Percentiles rank a stretch among this genome's conserved stretches.
Conservation (phyloP, 257 asterid genomes). For the Rubia yunnanensis region DNA sequence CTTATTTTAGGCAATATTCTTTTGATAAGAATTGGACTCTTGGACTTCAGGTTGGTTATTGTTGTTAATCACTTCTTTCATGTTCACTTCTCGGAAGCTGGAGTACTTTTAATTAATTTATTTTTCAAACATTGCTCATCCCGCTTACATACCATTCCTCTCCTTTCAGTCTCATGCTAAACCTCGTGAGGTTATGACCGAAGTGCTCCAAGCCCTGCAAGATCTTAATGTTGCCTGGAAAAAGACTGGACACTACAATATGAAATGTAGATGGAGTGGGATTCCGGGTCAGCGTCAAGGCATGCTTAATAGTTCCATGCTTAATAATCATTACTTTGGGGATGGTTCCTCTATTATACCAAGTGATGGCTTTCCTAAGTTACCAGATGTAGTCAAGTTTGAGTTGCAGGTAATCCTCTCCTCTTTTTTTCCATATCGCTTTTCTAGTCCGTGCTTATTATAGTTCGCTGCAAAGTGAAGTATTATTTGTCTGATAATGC, state of each 20-base stretch:
- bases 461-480: not conserved
- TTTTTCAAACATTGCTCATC: not conserved
- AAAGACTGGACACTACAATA: slow-evolving; percentile 80
- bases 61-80: not conserved
- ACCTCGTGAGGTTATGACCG: slow-evolving; percentile 93
- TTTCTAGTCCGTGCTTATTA: not conserved
- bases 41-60: slow-evolving; percentile 77
- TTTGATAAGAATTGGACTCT: slow-evolving; percentile 88
- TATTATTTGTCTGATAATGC: not conserved
- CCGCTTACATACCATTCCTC: not conserved
- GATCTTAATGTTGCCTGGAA: slow-evolving; percentile 76
- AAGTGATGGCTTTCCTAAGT: slow-evolving; percentile 33
- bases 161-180: slow-evolving; percentile 67
- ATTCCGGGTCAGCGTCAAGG: slow-evolving; percentile 35
- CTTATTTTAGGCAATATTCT: slow-evolving; percentile 53
- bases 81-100: not conserved
- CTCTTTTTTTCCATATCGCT: not conserved
- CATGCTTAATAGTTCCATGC: slow-evolving; percentile 34
- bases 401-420: slow-evolving; percentile 68
- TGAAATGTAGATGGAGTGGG: slow-evolving; percentile 80
- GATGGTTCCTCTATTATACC: slow-evolving; percentile 52
- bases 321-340: slow-evolving; percentile 36
- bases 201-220: slow-evolving; percentile 83
- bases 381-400: slow-evolving; percentile 63
- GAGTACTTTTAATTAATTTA: not conserved